Conservation (phyloP, 2,329 filamentous ascomycete species). For the Aspergillus flavus region DNA sequence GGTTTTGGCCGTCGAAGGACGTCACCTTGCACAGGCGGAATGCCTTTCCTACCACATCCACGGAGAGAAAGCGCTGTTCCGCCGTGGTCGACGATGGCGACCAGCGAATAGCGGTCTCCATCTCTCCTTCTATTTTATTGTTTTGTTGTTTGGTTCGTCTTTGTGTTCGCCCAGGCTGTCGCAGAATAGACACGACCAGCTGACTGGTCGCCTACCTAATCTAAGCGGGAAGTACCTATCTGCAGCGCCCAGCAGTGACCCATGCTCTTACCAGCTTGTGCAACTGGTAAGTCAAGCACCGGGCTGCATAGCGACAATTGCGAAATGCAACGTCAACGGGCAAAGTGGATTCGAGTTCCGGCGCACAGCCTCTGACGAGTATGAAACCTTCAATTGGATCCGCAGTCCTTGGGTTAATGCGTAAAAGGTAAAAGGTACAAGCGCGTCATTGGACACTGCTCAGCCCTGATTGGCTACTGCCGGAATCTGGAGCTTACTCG, state of each 20-base stretch:
- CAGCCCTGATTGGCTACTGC: conserved; percentile 29
- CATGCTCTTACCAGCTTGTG: conserved; percentile 1
- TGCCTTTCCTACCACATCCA: conserved; percentile 63
- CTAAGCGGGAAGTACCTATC: conserved; percentile 1
- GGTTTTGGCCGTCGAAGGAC: conserved; percentile 37
- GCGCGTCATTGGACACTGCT: conserved; percentile 16
- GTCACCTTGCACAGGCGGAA: conserved; percentile 60
- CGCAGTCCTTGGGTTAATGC: background rate
- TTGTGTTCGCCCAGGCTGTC: background rate
- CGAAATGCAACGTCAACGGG: background rate
- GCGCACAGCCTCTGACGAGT: background rate
- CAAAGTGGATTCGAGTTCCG: background rate
- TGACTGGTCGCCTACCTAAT: conserved; percentile 4
- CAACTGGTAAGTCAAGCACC: conserved; percentile 9
- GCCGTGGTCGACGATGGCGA: conserved; percentile 59
- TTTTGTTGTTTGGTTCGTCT: background rate
- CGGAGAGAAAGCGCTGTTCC: conserved; percentile 61
- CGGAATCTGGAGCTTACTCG: conserved; percentile 28
- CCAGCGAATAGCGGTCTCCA: conserved; percentile 62
- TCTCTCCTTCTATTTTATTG: conserved; percentile 13
- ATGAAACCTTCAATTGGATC: conserved; percentile 2
- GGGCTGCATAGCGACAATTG: conserved; percentile 10
- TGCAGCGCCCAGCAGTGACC: background rate
- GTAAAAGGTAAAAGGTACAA: background rate
- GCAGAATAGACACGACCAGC: background rate